Evolutionary conservation across 208 protist species (phyloP).

Genomic region (Trypanosoma scelopori): DNA sequence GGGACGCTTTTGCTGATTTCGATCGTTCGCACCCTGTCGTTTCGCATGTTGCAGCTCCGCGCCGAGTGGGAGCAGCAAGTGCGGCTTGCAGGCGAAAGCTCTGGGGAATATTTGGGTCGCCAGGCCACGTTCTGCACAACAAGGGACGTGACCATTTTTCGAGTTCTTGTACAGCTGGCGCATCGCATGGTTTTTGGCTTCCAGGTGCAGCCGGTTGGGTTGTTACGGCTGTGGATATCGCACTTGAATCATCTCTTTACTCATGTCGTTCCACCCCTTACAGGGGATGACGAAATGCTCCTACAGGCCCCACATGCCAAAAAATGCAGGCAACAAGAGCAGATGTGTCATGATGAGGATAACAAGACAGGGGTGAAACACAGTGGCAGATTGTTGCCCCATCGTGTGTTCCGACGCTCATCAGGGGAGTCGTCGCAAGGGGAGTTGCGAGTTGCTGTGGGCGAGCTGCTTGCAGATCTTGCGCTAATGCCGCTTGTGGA

Average conservation of each 20-base stretch:
- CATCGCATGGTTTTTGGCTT: conserved; percentile 69
- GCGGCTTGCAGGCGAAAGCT: conserved; percentile 31
- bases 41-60: conserved; percentile 42
- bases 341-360: conserved; percentile 1
- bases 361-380: background rate
- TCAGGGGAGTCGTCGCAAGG: conserved; percentile 49
- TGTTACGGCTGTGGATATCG: conserved; percentile 73
- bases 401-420: conserved; percentile 13
- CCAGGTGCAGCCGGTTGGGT: conserved; percentile 39
- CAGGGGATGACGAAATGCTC: conserved; percentile 42
- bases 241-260: conserved; percentile 70
- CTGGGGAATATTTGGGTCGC: conserved; percentile 39
- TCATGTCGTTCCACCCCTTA: conserved; percentile 57
- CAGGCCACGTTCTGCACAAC: conserved; percentile 60
- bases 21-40: conserved; percentile 49
- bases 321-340: background rate
- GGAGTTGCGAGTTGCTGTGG: conserved; percentile 56
- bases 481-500: conserved; percentile 55
- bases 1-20: conserved; percentile 57
- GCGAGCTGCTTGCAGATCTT: conserved; percentile 71
- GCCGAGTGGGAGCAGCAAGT: conserved; percentile 57
- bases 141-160: conserved; percentile 47
- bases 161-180: conserved; percentile 42
- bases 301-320: conserved; percentile 43
- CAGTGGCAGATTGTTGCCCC: background rate